phyloP scores from a whole-genome alignment of 2,329 filamentous ascomycete genomes.

The Cladorrhinum sp. region DNA sequence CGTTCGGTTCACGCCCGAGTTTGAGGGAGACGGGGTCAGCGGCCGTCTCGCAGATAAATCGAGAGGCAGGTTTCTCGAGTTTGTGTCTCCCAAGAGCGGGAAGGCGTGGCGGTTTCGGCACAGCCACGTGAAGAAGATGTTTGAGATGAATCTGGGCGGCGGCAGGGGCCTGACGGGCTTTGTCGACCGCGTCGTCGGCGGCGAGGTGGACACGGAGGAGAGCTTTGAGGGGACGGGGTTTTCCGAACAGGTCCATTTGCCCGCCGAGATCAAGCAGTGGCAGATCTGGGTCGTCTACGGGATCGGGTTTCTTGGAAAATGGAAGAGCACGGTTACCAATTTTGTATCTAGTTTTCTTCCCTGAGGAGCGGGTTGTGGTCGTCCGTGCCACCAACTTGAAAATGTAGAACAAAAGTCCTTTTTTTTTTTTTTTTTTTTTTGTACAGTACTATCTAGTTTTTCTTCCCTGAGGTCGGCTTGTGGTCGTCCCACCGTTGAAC shows the following conservation, averaged over 20 bases:
- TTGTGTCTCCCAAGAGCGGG: not conserved
- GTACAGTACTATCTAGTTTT: too few species aligned
- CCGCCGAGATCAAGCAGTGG: not conserved
- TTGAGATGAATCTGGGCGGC: not conserved
- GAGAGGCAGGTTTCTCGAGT: not conserved
- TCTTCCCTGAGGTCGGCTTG: too few species aligned
- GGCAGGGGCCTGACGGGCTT: not conserved
- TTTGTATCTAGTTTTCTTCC: not conserved
- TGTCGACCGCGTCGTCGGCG: not conserved
- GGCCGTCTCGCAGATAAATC: not conserved
- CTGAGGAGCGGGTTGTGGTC: not conserved
- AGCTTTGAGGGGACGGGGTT: not conserved
- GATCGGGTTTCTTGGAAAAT: not conserved
- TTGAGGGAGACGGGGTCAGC: not conserved
- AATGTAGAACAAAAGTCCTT: too few species aligned
- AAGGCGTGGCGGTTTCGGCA: not conserved
- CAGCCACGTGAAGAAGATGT: not conserved
- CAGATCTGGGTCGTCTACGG: not conserved
- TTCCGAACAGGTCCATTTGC: not conserved
- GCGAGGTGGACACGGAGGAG: not conserved
- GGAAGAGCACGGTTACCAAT: not conserved
- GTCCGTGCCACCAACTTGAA: too few species aligned
- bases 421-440: too few species aligned
- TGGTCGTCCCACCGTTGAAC: too few species aligned
- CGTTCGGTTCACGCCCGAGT: not conserved